These are phyloP conservation scores for Oryza meyeriana DNA, from an alignment of 176 grass and related monocot genomes.

Conservation along the genomic window DNA sequence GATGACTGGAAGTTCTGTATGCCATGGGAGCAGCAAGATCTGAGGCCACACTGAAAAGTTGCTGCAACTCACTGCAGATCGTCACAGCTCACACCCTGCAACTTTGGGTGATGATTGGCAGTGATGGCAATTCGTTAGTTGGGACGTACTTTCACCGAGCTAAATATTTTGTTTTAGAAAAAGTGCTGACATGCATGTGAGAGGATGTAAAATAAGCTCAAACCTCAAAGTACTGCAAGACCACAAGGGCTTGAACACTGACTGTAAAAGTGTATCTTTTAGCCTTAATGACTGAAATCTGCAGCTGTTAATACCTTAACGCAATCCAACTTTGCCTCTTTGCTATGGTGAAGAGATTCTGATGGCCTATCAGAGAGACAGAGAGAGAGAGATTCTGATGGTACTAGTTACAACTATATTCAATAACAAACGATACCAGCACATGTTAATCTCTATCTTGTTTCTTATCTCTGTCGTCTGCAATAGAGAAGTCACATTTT, in stretches of 20 bases:
- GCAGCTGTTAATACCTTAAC: background rate
- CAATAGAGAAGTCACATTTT: background rate
- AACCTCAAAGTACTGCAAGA: background rate
- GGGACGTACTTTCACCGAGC: conserved; percentile 9
- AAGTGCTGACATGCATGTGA: background rate
- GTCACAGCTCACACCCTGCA: conserved; percentile 19
- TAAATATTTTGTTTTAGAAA: background rate
- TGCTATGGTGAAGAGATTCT: background rate
- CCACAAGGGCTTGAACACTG: background rate
- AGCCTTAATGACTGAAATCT: background rate
- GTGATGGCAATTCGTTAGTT: conserved; percentile 21
- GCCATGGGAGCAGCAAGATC: background rate
- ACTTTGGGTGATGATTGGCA: background rate
- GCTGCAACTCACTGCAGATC: conserved; percentile 13
- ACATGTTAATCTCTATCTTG: background rate
- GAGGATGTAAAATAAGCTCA: background rate
- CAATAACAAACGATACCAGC: background rate
- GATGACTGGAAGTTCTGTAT: background rate
- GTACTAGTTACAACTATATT: background rate
- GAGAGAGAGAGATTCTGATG: too few species aligned
- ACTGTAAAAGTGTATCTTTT: background rate
- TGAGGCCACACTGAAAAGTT: conserved; percentile 16
- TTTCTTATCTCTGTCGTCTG: background rate
- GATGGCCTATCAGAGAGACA: too few species aligned
- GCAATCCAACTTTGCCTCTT: background rate